A percentile compares a stretch with the other conserved stretches of the same genome.
Evolutionary conservation across 257 asterid species (phyloP).

Genomic region (Mitragyna speciosa): DNA sequence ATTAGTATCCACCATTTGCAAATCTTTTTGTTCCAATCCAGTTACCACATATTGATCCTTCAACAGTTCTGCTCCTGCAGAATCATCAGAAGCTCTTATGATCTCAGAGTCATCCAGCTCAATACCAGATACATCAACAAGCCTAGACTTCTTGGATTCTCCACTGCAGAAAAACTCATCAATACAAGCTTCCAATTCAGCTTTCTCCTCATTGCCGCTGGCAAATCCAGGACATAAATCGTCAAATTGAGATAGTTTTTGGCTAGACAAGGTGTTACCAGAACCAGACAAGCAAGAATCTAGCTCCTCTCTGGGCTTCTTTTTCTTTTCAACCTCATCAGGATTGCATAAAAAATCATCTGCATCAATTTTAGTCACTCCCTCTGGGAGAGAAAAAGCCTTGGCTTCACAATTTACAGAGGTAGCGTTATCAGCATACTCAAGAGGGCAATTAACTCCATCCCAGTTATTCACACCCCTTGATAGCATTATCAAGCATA

Average conservation of each 20-base stretch:
- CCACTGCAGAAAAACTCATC: constrained; percentile 19
- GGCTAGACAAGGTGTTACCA: constrained; percentile 17
- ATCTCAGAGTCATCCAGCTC: constrained; percentile 18
- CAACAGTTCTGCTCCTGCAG: constrained; percentile 2
- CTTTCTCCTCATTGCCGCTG: constrained; percentile 18
- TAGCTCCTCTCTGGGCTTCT: constrained; percentile 15
- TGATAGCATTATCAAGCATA: constrained; percentile 70
- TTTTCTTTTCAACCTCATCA: constrained; percentile 18
- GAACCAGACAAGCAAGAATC: constrained; percentile 17
- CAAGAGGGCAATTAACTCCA: constrained; percentile 16
- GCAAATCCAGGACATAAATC: constrained; percentile 21
- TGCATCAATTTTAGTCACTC: constrained; percentile 4
- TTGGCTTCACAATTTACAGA: constrained; percentile 34
- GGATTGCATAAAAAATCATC: constrained; percentile 14
- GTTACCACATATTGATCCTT: constrained; percentile 10
- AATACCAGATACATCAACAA: constrained; percentile 12
- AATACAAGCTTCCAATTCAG: constrained; percentile 22
- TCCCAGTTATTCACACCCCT: constrained; percentile 39
- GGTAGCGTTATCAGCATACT: constrained; percentile 29
- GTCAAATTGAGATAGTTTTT: constrained; percentile 30
- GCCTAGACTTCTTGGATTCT: constrained; percentile 21
- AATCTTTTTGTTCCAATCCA: constrained; percentile 9
- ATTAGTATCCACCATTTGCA: constrained; percentile 17
- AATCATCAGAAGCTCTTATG: not conserved
- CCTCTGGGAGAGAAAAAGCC: constrained; percentile 22